Conservation (phyloP, 257 asterid genomes). For the Euphrasia confusa region DNA sequence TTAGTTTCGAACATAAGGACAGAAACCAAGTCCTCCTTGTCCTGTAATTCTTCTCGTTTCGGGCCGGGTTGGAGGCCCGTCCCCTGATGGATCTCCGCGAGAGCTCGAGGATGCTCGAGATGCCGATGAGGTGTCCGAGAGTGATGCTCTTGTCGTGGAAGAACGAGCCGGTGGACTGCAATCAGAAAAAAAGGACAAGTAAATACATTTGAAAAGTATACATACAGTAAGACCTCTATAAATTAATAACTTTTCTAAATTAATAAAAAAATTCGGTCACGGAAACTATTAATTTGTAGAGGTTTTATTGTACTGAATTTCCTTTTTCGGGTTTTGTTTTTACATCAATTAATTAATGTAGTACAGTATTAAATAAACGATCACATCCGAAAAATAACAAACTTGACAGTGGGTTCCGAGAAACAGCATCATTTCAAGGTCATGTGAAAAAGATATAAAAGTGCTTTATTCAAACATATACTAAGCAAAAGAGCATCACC, state of each 20-base stretch:
- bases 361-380: not conserved
- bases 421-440: constrained; percentile 36
- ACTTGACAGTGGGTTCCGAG: constrained; percentile 25
- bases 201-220: too few species aligned
- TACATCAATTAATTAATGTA: too few species aligned
- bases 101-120: constrained; percentile 57
- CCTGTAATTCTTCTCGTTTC: constrained; percentile 44
- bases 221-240: too few species aligned
- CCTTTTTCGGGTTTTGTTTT: constrained; percentile 2
- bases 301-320: too few species aligned
- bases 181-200: constrained; percentile 10
- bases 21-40: constrained; percentile 52
- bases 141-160: constrained; percentile 67
- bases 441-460: constrained; percentile 47
- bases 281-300: too few species aligned
- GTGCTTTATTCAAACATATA: constrained; percentile 32
- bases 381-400: constrained; percentile 22
- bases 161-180: constrained; percentile 73
- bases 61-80: constrained; percentile 34
- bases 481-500: constrained; percentile 18
- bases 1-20: constrained; percentile 54
- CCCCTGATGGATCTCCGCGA: constrained; percentile 57
- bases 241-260: too few species aligned
- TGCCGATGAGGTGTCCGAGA: constrained; percentile 64
- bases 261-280: too few species aligned